A percentile compares a stretch with the other conserved stretches of the same genome.
Evolutionary conservation across 345 rosid species (phyloP).

Genomic region (Eucalyptus caleyi): DNA sequence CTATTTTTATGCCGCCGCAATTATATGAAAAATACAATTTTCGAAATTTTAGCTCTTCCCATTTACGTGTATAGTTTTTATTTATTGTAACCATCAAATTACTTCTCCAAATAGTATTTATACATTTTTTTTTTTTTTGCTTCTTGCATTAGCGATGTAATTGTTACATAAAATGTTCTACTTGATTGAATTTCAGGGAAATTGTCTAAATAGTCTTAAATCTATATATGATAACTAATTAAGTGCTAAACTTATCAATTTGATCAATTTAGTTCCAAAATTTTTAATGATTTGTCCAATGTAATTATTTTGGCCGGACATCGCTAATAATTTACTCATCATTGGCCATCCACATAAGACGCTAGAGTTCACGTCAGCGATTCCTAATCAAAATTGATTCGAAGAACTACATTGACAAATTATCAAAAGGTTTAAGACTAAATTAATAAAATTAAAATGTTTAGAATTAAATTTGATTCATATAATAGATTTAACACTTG

Average conservation of each 20-base stretch:
- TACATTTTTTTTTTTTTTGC: background rate
- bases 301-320: too few relatives aligned
- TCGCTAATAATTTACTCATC: fast-evolving
- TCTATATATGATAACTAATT: fast-evolving
- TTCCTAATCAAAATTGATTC: background rate
- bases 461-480: background rate
- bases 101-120: background rate
- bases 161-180: too few relatives aligned
- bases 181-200: background rate
- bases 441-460: background rate
- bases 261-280: fast-evolving
- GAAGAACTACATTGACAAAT: fast-evolving
- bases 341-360: fast-evolving
- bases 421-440: fast-evolving
- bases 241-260: fast-evolving
- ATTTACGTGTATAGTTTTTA: background rate
- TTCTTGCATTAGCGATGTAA: background rate
- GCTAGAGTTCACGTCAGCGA: fast-evolving
- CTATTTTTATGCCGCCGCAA: background rate
- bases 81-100: background rate
- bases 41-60: background rate
- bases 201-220: background rate
- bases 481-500: background rate
- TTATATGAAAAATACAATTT: background rate
- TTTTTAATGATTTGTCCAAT: too few relatives aligned